Conservation (phyloP, 306 rosid species). For the Echinosophora koreensis region DNA sequence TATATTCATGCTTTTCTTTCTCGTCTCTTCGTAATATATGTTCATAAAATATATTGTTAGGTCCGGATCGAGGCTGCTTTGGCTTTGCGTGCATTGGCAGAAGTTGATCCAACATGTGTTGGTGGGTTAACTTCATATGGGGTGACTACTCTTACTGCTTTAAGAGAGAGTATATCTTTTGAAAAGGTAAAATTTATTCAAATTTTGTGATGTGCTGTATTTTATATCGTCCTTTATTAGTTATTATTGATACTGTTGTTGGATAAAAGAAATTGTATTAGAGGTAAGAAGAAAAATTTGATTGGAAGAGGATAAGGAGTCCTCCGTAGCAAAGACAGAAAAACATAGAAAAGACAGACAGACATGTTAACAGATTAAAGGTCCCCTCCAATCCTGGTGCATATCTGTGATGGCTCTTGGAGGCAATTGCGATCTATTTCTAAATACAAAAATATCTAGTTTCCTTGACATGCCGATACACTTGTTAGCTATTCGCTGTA, state of each 20-base stretch:
- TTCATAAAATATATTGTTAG: constrained; percentile 55
- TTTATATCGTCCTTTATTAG: constrained; percentile 17
- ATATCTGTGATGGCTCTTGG: not conserved
- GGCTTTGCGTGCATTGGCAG: constrained; percentile 85
- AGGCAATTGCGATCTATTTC: not conserved
- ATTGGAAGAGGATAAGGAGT: not conserved
- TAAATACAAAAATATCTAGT: not conserved
- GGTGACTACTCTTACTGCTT: constrained; percentile 86
- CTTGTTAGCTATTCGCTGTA: not conserved
- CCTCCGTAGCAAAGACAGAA: constrained; percentile 7
- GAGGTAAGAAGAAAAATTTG: constrained; percentile 19
- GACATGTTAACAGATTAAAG: not conserved
- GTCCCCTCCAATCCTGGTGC: not conserved
- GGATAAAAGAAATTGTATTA: constrained; percentile 2
- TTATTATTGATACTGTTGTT: not conserved
- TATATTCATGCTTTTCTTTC: constrained; percentile 10
- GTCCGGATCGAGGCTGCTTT: constrained; percentile 96
- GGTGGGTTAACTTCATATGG: constrained; percentile 95
- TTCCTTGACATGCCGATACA: not conserved
- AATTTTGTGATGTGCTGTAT: constrained; percentile 35
- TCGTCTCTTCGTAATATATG: constrained; percentile 31
- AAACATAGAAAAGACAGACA: constrained; percentile 26
- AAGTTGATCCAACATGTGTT: constrained; percentile 98
- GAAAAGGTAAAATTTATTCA: constrained; percentile 73
- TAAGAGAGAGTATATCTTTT: constrained; percentile 87